Evolutionary conservation across 2,329 filamentous ascomycete genomes (phyloP).

Genomic region (Podosphaera leucotricha): DNA sequence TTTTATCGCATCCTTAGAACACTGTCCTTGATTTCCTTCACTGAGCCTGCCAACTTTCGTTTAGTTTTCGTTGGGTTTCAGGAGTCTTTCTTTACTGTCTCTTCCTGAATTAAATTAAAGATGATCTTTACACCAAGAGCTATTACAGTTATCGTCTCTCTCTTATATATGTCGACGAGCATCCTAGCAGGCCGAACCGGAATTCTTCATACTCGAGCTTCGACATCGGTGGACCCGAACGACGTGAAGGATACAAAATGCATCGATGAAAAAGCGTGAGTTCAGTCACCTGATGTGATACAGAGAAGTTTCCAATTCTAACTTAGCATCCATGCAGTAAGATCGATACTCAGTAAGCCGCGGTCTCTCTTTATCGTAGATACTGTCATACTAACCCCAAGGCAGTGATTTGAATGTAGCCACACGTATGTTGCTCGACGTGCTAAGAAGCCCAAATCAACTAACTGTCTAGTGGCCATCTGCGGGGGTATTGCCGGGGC

Average conservation of each 20-base stretch:
- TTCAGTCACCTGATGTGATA: not conserved
- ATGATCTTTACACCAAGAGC: not conserved
- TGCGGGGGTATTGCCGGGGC: conserved; percentile 24
- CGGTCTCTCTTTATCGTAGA: not conserved
- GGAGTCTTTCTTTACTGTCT: not conserved
- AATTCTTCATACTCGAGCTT: conserved; percentile 20
- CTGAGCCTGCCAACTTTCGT: not conserved
- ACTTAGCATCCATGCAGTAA: not conserved
- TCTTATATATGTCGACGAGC: conserved; percentile 14
- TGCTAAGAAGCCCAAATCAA: no score
- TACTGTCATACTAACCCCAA: not conserved
- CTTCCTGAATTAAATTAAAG: not conserved
- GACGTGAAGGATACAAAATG: conserved; percentile 20
- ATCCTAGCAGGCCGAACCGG: conserved; percentile 18
- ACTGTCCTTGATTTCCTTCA: not conserved
- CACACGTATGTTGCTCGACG: not conserved
- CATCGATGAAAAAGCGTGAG: conserved; percentile 20
- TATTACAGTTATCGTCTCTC: conserved; percentile 5
- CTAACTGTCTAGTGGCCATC: conserved; percentile 8
- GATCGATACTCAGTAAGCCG: not conserved
- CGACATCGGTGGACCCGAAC: conserved; percentile 19
- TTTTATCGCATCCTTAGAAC: not conserved
- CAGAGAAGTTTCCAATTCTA: not conserved
- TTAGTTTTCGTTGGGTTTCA: not conserved
- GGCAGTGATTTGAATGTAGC: not conserved